Percentiles rank a stretch among this genome's conserved stretches.
Conservation (phyloP, 2,329 filamentous ascomycete species). For the Aspergillus flavus region DNA sequence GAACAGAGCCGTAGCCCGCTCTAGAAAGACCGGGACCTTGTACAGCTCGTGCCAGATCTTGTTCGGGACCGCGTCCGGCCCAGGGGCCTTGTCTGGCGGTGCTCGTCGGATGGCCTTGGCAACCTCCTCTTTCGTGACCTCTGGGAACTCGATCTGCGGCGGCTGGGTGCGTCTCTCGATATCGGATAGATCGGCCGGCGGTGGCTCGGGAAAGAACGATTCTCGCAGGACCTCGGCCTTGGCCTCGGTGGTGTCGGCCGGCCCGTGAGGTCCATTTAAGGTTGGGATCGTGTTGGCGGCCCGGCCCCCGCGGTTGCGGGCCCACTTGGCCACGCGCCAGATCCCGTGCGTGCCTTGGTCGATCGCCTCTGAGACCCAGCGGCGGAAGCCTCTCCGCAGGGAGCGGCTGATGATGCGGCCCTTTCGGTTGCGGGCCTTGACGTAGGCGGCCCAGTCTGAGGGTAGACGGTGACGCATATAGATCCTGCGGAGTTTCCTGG, state of each 20-base stretch:
- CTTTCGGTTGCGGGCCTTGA: no score
- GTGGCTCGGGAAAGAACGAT: background rate
- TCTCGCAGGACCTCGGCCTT: background rate
- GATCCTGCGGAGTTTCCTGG: no score
- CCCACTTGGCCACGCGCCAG: background rate
- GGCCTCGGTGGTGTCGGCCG: constrained; percentile 3
- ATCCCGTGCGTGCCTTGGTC: no score
- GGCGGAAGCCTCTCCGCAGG: no score
- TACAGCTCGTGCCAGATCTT: constrained; percentile 9
- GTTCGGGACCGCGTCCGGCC: constrained; percentile 7
- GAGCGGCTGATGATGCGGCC: no score
- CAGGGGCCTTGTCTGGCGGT: constrained; percentile 7
- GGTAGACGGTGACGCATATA: no score
- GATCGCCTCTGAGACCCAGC: no score
- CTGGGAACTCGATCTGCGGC: constrained; percentile 2
- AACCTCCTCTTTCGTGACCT: background rate
- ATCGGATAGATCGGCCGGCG: background rate
- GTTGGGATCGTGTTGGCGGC: constrained; percentile 13
- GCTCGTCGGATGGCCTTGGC: background rate
- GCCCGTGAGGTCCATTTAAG: background rate
- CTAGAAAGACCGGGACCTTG: background rate
- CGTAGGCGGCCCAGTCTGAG: no score
- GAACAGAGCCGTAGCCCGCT: background rate
- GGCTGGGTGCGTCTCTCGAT: constrained; percentile 15
- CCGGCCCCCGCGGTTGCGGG: constrained; percentile 24